Percentiles rank a stretch among this genome's conserved stretches.
These are phyloP conservation scores for Nicotiana attenuata DNA, from an alignment of 257 asterid genomes.

Conservation along the genomic window DNA sequence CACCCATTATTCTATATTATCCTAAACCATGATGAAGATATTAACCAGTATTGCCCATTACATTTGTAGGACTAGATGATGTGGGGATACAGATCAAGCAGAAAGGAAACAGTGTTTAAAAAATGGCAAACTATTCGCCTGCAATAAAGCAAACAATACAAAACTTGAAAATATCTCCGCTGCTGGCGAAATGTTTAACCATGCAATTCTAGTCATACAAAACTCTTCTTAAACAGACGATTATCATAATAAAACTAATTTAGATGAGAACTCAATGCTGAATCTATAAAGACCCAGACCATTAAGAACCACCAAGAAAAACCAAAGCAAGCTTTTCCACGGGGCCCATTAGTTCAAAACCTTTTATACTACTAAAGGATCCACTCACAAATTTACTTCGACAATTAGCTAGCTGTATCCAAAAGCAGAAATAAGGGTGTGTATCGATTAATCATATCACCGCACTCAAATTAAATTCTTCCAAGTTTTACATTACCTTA, in stretches of 20 bases:
- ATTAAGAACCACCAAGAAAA: not conserved
- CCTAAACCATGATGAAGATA: not conserved
- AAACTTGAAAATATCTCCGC: not conserved
- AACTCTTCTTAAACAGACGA: not conserved
- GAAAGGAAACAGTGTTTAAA: not conserved
- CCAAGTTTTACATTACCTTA: constrained; percentile 43
- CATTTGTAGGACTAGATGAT: not conserved
- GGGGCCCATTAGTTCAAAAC: not conserved
- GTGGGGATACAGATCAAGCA: not conserved
- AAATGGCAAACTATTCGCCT: not conserved
- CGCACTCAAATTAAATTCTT: not conserved
- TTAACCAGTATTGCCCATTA: not conserved
- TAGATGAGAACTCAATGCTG: not conserved
- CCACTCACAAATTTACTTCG: not conserved
- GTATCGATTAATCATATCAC: too few relatives aligned
- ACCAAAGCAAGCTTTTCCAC: not conserved
- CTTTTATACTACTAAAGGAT: not conserved
- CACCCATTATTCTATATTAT: not conserved
- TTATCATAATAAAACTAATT: not conserved
- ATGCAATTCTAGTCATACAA: not conserved
- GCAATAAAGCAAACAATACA: not conserved
- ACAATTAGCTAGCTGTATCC: not conserved
- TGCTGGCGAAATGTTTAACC: not conserved
- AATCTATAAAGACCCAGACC: not conserved
- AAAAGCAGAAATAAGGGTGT: not conserved